A percentile compares a stretch with the other conserved stretches of the same genome.
Evolutionary conservation across 2,329 filamentous ascomycete genomes (phyloP).

Genomic region (Orbilia blumenaviensis): DNA sequence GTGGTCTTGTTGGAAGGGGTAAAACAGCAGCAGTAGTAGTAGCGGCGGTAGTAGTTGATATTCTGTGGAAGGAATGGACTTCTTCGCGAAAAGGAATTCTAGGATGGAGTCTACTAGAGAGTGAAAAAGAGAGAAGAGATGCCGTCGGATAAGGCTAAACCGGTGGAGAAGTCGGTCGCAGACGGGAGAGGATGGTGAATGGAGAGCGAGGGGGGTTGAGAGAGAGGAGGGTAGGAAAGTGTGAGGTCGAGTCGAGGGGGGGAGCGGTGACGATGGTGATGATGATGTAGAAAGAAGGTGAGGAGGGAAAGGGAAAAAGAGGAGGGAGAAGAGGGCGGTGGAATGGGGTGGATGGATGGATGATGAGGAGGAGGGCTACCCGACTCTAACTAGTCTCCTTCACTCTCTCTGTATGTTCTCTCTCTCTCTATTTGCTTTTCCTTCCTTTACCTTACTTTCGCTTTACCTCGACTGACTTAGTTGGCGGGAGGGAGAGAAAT

Average conservation of each 20-base stretch:
- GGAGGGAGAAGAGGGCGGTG: not conserved
- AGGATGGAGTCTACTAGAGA: slow-evolving; percentile 7
- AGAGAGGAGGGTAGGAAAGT: too few relatives aligned
- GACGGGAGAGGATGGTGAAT: slow-evolving; percentile 11
- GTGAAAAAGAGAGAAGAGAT: slow-evolving; percentile 3
- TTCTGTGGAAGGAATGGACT: slow-evolving; percentile 47
- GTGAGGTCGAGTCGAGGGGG: slow-evolving; percentile 44
- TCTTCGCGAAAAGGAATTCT: slow-evolving; percentile 42
- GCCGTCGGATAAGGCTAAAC: slow-evolving; percentile 25
- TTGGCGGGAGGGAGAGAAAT: too few relatives aligned
- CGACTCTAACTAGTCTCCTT: too few relatives aligned
- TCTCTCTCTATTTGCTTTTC: too few relatives aligned
- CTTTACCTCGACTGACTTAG: too few relatives aligned
- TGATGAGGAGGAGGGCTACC: not conserved
- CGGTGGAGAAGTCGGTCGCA: slow-evolving; percentile 36
- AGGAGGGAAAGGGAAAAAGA: slow-evolving; percentile 17
- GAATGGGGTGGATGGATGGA: too few relatives aligned
- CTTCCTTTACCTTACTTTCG: too few relatives aligned
- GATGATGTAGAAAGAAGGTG: slow-evolving; percentile 35
- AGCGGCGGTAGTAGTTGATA: not conserved
- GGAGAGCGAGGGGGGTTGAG: too few relatives aligned
- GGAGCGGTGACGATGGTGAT: too few relatives aligned
- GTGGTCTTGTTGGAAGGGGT: slow-evolving; percentile 13
- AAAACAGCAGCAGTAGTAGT: too few relatives aligned
- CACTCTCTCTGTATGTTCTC: too few relatives aligned